Evolutionary conservation across 768 basidiomycete genomes (phyloP).

Genomic region (Galerina marginata): DNA sequence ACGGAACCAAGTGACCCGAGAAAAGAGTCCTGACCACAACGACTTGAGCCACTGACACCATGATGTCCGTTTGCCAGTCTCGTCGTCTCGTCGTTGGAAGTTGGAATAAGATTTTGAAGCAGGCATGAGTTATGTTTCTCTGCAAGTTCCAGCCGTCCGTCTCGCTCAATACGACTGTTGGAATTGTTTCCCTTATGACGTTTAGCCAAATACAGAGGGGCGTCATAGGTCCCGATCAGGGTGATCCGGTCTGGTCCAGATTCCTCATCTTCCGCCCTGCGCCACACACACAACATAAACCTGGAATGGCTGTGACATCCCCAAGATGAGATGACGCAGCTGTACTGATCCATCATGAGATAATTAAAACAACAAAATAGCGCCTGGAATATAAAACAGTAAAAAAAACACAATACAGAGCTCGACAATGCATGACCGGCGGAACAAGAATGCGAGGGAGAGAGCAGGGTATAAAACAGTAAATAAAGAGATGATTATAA

Average conservation of each 20-base stretch:
- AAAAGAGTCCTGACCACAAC: constrained; percentile 5
- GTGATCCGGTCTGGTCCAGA: too few species aligned
- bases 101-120: neutral
- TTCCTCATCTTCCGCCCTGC: too few species aligned
- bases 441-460: constrained; percentile 6
- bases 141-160: too few species aligned
- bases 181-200: too few species aligned
- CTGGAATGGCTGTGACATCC: too few species aligned
- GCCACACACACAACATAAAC: too few species aligned
- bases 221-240: too few species aligned
- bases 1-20: constrained; percentile 16
- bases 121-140: neutral
- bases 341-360: neutral
- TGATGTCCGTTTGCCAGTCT: neutral
- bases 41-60: constrained; percentile 9
- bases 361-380: constrained; percentile 3
- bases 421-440: constrained; percentile 10
- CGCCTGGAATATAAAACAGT: neutral
- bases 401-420: constrained; percentile 14
- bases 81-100: neutral
- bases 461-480: constrained; percentile 18
- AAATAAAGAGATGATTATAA: constrained; percentile 27
- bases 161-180: too few species aligned
- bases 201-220: too few species aligned
- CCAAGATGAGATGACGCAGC: too few species aligned